Percentiles rank a stretch among this genome's conserved stretches.
Conservation (phyloP, 2,329 filamentous ascomycete species). For the Colletotrichum viniferum region DNA sequence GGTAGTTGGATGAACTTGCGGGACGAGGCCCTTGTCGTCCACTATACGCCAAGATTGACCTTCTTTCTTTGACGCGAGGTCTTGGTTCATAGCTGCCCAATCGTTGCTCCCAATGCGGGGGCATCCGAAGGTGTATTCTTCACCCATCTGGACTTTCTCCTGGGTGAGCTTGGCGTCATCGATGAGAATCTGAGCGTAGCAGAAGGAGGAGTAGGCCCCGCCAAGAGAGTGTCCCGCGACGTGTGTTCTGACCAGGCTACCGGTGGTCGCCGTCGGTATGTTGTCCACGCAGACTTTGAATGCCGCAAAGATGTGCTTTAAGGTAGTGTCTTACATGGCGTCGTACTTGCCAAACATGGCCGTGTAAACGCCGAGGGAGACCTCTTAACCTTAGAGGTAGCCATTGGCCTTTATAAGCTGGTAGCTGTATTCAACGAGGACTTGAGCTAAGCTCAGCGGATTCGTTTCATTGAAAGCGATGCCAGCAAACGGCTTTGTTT, state of each 20-base stretch:
- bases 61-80: not conserved
- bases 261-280: not conserved
- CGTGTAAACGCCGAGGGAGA: not conserved
- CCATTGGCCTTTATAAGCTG: not conserved
- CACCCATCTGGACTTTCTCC: not conserved
- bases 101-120: not conserved
- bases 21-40: not conserved
- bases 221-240: not conserved
- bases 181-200: not conserved
- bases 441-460: not conserved
- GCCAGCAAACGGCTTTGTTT: not conserved
- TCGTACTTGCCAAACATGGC: not conserved
- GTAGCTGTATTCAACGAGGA: not conserved
- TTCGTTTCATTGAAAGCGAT: not conserved
- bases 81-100: not conserved
- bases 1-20: accelerated
- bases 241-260: accelerated
- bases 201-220: not conserved
- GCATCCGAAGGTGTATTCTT: not conserved
- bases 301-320: not conserved
- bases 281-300: not conserved
- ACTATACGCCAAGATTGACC: not conserved
- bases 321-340: not conserved
- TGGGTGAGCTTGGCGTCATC: not conserved
- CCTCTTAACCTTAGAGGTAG: not conserved